Conservation (phyloP, 148 eudicot species). For the Cornus florida region DNA sequence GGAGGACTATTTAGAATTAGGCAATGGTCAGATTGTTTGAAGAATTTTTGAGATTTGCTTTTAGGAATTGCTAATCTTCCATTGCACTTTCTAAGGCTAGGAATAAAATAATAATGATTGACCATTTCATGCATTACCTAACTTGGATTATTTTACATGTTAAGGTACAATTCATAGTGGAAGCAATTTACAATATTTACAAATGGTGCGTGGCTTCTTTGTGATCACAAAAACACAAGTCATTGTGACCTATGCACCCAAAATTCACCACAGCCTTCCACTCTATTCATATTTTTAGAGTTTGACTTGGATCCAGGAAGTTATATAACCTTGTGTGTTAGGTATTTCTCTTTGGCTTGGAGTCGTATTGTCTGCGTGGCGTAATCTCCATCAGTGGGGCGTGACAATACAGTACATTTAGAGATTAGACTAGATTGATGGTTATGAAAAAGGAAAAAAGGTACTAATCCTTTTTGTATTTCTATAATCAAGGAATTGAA, state of each 20-base stretch:
- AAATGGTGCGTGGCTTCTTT: neutral
- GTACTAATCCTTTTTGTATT: too few species aligned
- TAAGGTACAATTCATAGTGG: neutral
- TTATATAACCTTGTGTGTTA: too few species aligned
- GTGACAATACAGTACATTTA: too few species aligned
- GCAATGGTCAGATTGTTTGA: slow-evolving; percentile 1
- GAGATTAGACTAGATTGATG: too few species aligned
- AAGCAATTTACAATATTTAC: neutral
- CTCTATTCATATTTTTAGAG: too few species aligned
- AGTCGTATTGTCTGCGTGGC: too few species aligned
- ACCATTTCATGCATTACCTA: neutral
- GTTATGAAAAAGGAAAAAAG: too few species aligned
- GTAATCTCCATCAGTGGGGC: too few species aligned
- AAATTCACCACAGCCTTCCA: too few species aligned
- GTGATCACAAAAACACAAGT: neutral
- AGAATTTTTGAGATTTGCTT: neutral
- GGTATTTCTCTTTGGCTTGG: too few species aligned
- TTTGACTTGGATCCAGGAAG: too few species aligned
- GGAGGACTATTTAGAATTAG: neutral
- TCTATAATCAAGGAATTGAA: too few species aligned
- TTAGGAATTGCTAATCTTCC: slow-evolving; percentile 1
- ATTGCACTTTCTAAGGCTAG: neutral
- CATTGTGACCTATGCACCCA: neutral
- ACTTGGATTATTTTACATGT: neutral
- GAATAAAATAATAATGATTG: neutral